phyloP scores from a whole-genome alignment of 176 grass and related monocot species.

The Rhynchospora tenuis region DNA sequence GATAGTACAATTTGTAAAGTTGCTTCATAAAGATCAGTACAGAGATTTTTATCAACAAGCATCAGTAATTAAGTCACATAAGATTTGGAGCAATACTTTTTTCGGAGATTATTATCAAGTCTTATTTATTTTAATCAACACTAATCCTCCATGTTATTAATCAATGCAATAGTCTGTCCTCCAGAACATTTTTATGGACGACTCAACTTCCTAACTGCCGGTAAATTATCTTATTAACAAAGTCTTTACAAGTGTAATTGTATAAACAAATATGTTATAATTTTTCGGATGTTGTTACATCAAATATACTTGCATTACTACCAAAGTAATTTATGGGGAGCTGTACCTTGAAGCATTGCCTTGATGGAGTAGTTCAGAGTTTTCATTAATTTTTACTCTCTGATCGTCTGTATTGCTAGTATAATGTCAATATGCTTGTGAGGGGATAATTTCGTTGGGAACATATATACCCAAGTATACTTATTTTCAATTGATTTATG shows the following conservation, averaged over 20 bases:
- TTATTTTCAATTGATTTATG: neutral
- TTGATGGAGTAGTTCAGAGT: neutral
- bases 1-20: too few relatives aligned
- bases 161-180: neutral
- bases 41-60: too few relatives aligned
- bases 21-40: too few relatives aligned
- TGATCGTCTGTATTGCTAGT: neutral
- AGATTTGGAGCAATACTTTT: too few relatives aligned
- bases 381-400: neutral
- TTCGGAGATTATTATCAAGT: too few relatives aligned
- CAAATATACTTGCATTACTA: neutral
- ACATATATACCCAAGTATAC: neutral
- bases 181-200: neutral
- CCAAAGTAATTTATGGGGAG: neutral
- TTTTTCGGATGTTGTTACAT: neutral
- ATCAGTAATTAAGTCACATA: too few relatives aligned
- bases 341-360: conserved; percentile 1
- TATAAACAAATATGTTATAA: neutral
- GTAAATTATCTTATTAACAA: neutral
- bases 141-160: neutral
- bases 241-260: neutral
- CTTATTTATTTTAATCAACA: neutral
- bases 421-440: neutral
- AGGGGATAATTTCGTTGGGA: neutral
- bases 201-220: neutral